Percentiles rank a stretch among this genome's conserved stretches.
Evolutionary conservation across 208 protist species (phyloP).

Genomic region (Vickermania ingenoplastis): DNA sequence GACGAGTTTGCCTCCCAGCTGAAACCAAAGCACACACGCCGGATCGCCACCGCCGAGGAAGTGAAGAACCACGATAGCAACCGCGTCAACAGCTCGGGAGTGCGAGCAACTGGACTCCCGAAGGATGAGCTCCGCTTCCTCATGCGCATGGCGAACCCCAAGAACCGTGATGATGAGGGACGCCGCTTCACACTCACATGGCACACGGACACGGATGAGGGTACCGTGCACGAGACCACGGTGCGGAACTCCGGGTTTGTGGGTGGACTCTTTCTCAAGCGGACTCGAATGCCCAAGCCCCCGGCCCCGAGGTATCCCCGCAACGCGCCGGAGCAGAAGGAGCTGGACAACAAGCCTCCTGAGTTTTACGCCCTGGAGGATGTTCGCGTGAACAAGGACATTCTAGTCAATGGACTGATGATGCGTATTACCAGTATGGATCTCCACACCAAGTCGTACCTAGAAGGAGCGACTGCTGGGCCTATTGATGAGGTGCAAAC

Average conservation of each 20-base stretch:
- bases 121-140: conserved; percentile 71
- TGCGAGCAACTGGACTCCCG: conserved; percentile 8
- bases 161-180: conserved; percentile 28
- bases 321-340: conserved; percentile 21
- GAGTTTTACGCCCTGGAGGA: conserved; percentile 54
- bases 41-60: conserved; percentile 3
- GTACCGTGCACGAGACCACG: conserved; percentile 66
- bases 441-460: conserved; percentile 63
- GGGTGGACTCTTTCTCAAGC: conserved; percentile 74
- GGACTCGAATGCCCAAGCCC: conserved; percentile 50
- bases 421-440: conserved; percentile 78
- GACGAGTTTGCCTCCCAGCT: conserved; percentile 13
- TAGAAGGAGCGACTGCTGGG: conserved; percentile 17
- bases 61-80: conserved; percentile 39
- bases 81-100: conserved; percentile 22
- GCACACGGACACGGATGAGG: conserved; percentile 85
- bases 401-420: conserved; percentile 53
- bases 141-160: conserved; percentile 41
- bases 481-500: conserved; percentile 28
- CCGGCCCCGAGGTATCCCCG: conserved; percentile 18
- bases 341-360: background rate
- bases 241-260: conserved; percentile 54
- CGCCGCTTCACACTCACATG: conserved; percentile 74
- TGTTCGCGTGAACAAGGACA: conserved; percentile 48
- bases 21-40: conserved; percentile 4